Base-by-base conservation (phyloP, 495 filamentous ascomycete genomes). In the Achaetomiella virescens region DNA sequence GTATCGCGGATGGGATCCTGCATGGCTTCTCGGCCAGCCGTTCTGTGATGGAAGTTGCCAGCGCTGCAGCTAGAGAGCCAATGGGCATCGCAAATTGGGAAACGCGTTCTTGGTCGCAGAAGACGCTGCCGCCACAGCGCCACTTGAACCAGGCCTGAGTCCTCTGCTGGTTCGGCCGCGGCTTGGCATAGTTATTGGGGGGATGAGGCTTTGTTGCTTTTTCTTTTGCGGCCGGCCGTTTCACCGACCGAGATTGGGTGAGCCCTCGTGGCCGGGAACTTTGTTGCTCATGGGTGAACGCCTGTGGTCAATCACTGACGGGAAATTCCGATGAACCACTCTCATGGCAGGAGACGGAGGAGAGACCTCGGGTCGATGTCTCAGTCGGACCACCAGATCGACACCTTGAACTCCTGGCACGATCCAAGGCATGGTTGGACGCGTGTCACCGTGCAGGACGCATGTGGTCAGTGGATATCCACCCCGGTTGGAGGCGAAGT, bases 401-500 rank as follows among this genome's bases (percentile, higher is more conserved):
- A 42, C 36, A 8, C n/a, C 33, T 14, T 20, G 15, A 4, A 4
- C 27, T 9, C 27, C 27, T 9, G 5, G 27, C 27, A 9, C 27
- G 22, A 40, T 31, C 24, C n/a, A 29, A 22, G 40, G 21, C 35
- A 40, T 40, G 48, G 36, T 6, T 17, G 22, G 25, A 38, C 21
- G 35, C 35, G 35, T 20, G 36, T 17, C 38, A 48, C 46, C 15
- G 17, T 37, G 46, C 46, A 22, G 35, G 21, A 18, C 6, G 49
- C 49, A 52, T 42, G 37, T 42, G 49, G 37, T 31, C 22, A 52
- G 49, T 52, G 48, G 48, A 51, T 38, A 51, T 51, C 36, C 27
- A 11, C 36, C 48, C 48, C n/a, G 44, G n/a, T 21, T 3, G 4
- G 27, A 31, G 27, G 27, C 27, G 27, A 9, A 31, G 27, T 4